These are phyloP conservation scores for Boletus sp. DNA, from an alignment of 1,284 basidiomycete species.

Conservation along the genomic window DNA sequence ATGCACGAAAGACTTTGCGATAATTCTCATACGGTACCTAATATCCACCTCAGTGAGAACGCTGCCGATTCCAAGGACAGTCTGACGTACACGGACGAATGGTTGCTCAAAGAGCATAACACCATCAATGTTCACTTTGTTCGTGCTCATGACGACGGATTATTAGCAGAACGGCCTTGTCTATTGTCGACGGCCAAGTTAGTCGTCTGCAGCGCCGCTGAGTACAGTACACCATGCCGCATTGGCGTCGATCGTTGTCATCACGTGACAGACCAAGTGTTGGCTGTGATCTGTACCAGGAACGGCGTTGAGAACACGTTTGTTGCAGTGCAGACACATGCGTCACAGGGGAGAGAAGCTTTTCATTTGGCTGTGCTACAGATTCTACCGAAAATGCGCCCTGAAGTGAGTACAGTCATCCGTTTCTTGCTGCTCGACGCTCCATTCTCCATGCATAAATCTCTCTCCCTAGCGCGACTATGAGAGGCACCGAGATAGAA, in stretches of 20 bases:
- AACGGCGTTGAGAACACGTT: conserved; percentile 16
- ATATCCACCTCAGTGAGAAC: conserved; percentile 13
- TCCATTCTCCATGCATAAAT: conserved; percentile 50
- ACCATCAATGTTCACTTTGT: conserved; percentile 67
- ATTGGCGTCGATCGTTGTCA: conserved; percentile 21
- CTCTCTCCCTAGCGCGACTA: conserved; percentile 73
- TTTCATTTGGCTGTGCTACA: conserved; percentile 8
- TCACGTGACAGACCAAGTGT: conserved; percentile 25
- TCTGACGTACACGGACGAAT: conserved; percentile 61
- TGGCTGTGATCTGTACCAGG: neutral
- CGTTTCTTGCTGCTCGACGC: conserved; percentile 22
- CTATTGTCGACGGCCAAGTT: conserved; percentile 3
- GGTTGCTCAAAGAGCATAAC: conserved; percentile 86
- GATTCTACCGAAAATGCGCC: conserved; percentile 13
- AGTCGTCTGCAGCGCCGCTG: neutral
- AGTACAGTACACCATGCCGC: neutral
- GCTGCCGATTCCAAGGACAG: conserved; percentile 5
- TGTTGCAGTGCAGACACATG: conserved; percentile 11
- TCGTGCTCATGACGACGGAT: conserved; percentile 36
- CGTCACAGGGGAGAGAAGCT: conserved; percentile 10
- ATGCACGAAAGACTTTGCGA: conserved; percentile 76
- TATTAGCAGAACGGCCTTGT: conserved; percentile 10
- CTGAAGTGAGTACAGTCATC: conserved; percentile 14
- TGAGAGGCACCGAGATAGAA: conserved; percentile 77
- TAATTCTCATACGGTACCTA: conserved; percentile 86